Base-by-base conservation (phyloP, 257 asterid species). In the Scutellaria galericulata region DNA sequence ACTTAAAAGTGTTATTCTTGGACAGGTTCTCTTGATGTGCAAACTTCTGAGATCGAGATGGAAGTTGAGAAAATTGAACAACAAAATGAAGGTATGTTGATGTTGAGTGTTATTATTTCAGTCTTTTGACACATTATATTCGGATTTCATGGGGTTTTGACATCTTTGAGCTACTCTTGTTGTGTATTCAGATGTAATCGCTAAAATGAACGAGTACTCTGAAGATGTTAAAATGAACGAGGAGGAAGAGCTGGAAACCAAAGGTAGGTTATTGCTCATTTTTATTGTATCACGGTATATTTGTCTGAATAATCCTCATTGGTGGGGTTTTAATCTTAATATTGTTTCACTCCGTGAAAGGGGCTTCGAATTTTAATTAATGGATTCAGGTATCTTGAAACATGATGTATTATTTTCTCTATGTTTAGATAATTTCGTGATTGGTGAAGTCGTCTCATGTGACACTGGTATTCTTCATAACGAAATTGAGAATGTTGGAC, bases 11-110 rank as follows among this genome's bases (percentile, higher is more conserved):
- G 10, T 5, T 5, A 9, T 7, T 42, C n/a, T 42, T 64, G 12
- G 9, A 18, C 76, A 76, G 80, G 18, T 15, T 13, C 39, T 37
- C 40, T 15, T 11, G 76, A 63, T 35, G 71, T 15, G 13, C 27
- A 57, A n/a, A 12, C 72, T 45, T 62, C 68, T 31, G 64, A 64
- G 42, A 10, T 50, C 5, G 70, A 73, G 53, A 13, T 10, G n/a
- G 9, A 9, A 40, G 53, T 72, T 52, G 71, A 62, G 57, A 14
- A 63, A 11, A 12, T 22, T 2, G 66, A 24, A 39, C 13, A 35
- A 3, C 31, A 54, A 54, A 54, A 13, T 14, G 79, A 60, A 67
- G 79, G 79, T 75, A 75, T 15, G 31, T 50, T 6, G 13, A 66
- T 66, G 4, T 24, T 64, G 44, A 7, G 5, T 13, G 2, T 31